Evolutionary conservation across 768 basidiomycete species (phyloP).

Genomic region (Dentipellis sp.): DNA sequence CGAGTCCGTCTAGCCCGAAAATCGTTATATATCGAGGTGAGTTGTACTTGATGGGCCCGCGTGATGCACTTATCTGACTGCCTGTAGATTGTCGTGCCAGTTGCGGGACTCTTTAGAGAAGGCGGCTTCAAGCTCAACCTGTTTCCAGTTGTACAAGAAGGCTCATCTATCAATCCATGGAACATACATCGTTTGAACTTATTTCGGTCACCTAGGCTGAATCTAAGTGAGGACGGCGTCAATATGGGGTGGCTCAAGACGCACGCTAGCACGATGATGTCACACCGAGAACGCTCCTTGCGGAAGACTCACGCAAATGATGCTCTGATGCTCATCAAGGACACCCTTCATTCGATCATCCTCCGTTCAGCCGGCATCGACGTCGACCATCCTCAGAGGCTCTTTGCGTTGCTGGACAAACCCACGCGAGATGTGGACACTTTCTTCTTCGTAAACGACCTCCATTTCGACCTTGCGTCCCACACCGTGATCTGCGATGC

Average conservation of each 20-base stretch:
- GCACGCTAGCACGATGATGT: conserved; percentile 24
- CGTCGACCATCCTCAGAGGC: not conserved
- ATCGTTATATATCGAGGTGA: conserved; percentile 38
- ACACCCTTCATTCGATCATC: conserved; percentile 22
- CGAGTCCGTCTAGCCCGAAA: conserved; percentile 44
- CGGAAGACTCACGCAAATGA: conserved; percentile 17
- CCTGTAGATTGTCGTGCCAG: conserved; percentile 21
- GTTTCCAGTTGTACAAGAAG: conserved; percentile 20
- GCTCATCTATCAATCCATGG: conserved; percentile 15
- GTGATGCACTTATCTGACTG: conserved; percentile 14
- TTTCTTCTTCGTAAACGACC: conserved; percentile 35
- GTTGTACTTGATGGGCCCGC: not conserved
- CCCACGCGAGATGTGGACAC: conserved; percentile 21
- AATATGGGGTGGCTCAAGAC: conserved; percentile 24
- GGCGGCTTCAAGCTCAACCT: conserved; percentile 16
- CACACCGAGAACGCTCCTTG: conserved; percentile 20
- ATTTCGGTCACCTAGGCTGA: conserved; percentile 24
- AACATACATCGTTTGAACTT: conserved; percentile 32
- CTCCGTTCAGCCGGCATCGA: conserved; percentile 19
- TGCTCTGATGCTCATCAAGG: conserved; percentile 24
- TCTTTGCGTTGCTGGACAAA: not conserved
- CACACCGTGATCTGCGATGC: conserved; percentile 45
- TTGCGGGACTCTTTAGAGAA: conserved; percentile 11
- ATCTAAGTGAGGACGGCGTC: conserved; percentile 11
- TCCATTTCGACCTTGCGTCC: conserved; percentile 38